These are phyloP conservation scores for Penicillium salamii DNA, from an alignment of 495 filamentous ascomycete species.

Conservation along the genomic window DNA sequence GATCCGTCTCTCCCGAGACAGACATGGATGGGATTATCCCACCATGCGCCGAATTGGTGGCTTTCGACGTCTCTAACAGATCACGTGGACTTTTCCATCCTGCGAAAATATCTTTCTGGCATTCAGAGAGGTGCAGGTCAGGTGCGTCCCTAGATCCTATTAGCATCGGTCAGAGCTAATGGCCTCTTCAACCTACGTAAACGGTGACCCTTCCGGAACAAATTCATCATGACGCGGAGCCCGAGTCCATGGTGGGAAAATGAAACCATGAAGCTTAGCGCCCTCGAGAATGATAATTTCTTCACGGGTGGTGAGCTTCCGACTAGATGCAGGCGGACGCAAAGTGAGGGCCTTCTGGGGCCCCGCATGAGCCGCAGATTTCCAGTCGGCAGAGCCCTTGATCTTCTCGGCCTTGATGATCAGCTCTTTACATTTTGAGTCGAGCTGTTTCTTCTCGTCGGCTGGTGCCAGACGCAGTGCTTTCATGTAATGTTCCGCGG, in stretches of 20 bases:
- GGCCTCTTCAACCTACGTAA: conserved; percentile 46
- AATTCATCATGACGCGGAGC: conserved; percentile 58
- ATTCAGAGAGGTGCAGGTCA: conserved; percentile 65
- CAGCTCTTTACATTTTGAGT: conserved; percentile 62
- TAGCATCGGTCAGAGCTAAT: conserved; percentile 14
- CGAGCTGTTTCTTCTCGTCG: conserved; percentile 57
- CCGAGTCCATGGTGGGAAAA: conserved; percentile 77
- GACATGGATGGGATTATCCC: conserved; percentile 49
- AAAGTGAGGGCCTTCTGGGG: conserved; percentile 16
- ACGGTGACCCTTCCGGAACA: conserved; percentile 27
- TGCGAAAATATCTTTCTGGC: conserved; percentile 68
- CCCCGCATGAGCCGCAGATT: conserved; percentile 20
- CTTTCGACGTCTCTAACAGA: conserved; percentile 27
- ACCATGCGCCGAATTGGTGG: conserved; percentile 3
- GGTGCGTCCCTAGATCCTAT: conserved; percentile 59
- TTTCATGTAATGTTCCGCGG: conserved; percentile 75
- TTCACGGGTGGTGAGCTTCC: conserved; percentile 66
- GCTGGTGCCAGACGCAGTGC: conserved; percentile 54
- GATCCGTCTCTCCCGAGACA: conserved; percentile 56
- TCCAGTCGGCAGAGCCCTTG: conserved; percentile 50
- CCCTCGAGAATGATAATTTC: conserved; percentile 73
- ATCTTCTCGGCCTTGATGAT: conserved; percentile 69
- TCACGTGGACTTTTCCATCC: conserved; percentile 78
- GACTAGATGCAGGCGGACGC: conserved; percentile 47
- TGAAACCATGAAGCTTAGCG: conserved; percentile 73